A percentile compares a stretch with the other conserved stretches of the same genome.
Evolutionary conservation across 108 stramenopile species (phyloP).

Genomic region (Epithemia pelagica): DNA sequence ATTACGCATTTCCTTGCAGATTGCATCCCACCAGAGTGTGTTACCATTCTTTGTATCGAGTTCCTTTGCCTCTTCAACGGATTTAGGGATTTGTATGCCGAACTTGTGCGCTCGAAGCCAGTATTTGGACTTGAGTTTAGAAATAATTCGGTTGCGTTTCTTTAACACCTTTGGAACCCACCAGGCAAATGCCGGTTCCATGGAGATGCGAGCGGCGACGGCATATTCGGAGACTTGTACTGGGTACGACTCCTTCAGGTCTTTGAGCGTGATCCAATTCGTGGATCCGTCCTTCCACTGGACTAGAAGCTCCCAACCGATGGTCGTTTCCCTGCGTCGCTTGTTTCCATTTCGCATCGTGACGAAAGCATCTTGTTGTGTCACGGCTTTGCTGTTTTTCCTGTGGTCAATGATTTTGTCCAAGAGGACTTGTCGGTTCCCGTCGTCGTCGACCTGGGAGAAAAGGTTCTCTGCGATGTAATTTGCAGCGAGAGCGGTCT

Average conservation of each 20-base stretch:
- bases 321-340: slow-evolving; percentile 23
- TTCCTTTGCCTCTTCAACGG: slow-evolving; percentile 16
- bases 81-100: slow-evolving; percentile 25
- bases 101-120: slow-evolving; percentile 18
- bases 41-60: slow-evolving; percentile 26
- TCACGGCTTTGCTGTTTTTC: not conserved
- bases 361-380: not conserved
- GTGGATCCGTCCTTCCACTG: slow-evolving; percentile 28
- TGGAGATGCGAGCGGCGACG: not conserved
- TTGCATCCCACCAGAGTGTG: slow-evolving; percentile 23
- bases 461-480: slow-evolving; percentile 22
- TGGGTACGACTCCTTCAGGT: slow-evolving; percentile 22
- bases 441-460: slow-evolving; percentile 17
- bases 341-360: not conserved
- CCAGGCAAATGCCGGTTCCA: slow-evolving; percentile 29
- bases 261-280: slow-evolving; percentile 13
- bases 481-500: slow-evolving; percentile 15
- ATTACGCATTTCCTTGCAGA: slow-evolving; percentile 29
- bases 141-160: slow-evolving; percentile 19
- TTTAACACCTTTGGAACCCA: slow-evolving; percentile 29
- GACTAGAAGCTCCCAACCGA: slow-evolving; percentile 40
- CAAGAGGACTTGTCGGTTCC: not conserved
- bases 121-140: slow-evolving; percentile 4
- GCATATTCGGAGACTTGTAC: slow-evolving; percentile 21
- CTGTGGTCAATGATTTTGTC: not conserved